Evolutionary conservation across 1,284 basidiomycete genomes (phyloP).

Genomic region (Sanghuangporus baumii): DNA sequence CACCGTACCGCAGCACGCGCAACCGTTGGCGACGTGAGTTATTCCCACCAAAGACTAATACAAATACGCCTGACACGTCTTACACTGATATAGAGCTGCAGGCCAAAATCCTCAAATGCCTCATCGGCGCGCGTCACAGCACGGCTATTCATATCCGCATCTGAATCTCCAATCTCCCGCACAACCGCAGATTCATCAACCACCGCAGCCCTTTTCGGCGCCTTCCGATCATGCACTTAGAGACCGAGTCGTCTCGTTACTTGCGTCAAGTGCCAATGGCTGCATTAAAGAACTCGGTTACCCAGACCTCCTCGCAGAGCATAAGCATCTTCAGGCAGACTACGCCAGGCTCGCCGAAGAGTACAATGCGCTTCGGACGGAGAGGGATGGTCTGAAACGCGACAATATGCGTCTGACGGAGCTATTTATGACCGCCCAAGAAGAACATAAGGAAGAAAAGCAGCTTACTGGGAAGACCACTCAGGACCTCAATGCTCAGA

Average conservation of each 20-base stretch:
- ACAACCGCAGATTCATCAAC: background rate
- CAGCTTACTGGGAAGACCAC: background rate
- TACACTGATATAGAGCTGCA: background rate
- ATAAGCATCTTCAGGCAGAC: background rate
- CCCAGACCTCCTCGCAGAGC: background rate
- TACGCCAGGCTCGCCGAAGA: background rate
- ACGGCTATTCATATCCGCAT: background rate
- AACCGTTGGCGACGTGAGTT: too few species aligned
- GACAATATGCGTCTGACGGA: background rate
- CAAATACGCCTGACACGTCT: background rate
- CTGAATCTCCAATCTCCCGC: background rate
- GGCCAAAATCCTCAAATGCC: background rate
- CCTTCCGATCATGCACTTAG: background rate
- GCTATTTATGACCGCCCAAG: background rate
- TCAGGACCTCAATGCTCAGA: background rate
- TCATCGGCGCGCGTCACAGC: background rate
- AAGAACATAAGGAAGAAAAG: background rate
- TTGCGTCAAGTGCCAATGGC: slow-evolving; percentile 9
- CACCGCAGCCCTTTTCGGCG: background rate
- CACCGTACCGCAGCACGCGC: too few species aligned
- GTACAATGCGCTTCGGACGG: background rate
- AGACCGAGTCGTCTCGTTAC: background rate
- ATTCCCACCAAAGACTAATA: too few species aligned
- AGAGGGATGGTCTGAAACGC: background rate
- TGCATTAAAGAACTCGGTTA: slow-evolving; percentile 11